Conservation (phyloP, 352 stramenopile species). For the Pythium dissotocum region DNA sequence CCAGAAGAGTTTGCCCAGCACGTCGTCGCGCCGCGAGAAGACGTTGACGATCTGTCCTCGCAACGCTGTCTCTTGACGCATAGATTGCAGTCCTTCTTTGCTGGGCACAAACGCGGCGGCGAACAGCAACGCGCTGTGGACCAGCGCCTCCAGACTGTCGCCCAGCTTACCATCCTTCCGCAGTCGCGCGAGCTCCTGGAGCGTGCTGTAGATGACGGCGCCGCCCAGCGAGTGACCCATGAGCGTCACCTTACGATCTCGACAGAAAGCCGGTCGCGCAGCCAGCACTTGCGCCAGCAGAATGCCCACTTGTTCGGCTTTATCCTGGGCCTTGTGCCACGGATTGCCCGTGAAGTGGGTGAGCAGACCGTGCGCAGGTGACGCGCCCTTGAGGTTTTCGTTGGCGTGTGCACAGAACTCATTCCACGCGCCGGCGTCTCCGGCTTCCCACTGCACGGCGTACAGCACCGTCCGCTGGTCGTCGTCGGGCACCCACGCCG, state of each 20-base stretch:
- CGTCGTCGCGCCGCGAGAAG: constrained; percentile 69
- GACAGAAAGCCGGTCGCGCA: constrained; percentile 46
- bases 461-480: constrained; percentile 48
- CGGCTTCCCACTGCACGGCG: constrained; percentile 78
- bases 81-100: constrained; percentile 34
- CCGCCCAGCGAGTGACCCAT: constrained; percentile 81
- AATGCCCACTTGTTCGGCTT: constrained; percentile 75
- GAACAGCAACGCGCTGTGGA: constrained; percentile 68
- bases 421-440: constrained; percentile 70
- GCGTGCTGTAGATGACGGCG: constrained; percentile 67
- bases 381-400: constrained; percentile 46
- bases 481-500: constrained; percentile 38
- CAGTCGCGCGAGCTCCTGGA: constrained; percentile 67
- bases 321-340: constrained; percentile 83
- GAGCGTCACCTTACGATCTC: constrained; percentile 60
- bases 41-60: constrained; percentile 75
- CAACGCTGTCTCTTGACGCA: constrained; percentile 39
- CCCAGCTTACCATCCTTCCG: constrained; percentile 17
- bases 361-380: constrained; percentile 49
- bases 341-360: constrained; percentile 81
- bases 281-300: constrained; percentile 70
- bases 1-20: constrained; percentile 80
- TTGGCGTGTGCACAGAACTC: constrained; percentile 78
- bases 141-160: constrained; percentile 20
- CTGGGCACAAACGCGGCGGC: constrained; percentile 65